Base-by-base conservation (phyloP, 2,329 filamentous ascomycete genomes). In the Mycosphaerella sp. region DNA sequence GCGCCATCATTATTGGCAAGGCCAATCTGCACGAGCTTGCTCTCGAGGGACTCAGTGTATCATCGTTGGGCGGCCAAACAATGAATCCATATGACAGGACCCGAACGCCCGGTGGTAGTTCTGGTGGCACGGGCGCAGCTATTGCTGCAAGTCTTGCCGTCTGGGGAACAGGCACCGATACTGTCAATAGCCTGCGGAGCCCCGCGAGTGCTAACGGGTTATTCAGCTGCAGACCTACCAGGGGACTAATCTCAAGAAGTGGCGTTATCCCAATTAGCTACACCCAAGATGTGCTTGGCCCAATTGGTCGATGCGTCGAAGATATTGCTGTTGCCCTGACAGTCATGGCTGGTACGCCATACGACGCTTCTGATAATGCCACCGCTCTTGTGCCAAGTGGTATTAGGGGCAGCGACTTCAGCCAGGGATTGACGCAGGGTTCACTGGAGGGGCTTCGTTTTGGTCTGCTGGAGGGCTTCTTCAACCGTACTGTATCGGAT, bases 81-180 rank as follows among this genome's bases (percentile, higher is more conserved):
- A 63, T 79, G 54, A 85, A 85, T 62, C 81, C 82, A 0, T 87
- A 88, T 57, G 82, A 87, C 63, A 64, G 70, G 1, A 74, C 73
- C 0, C 76, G 85, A n/a, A 85, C 82, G 0, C 81, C 82, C 0
- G 82, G 82, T 3, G 82, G 82, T 1, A 81, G 77, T 40, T 82
- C 79, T 27, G 81, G 81, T 9, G 82, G 82, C 0, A 81, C 79
- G 0, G 81, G 79, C 0, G 80, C 79, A 0, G 80, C 79, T 0
- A 70, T 85, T 25, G 80, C 77, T 12, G 70, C 75, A 2, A 79
- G 75, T 17, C 75, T 85, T 50, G 78, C 77, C 1, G 71, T 85
- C 0, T 71, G 81, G 41, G 62, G 62, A 10, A 64, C 64, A 9
- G 64, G 65, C 4, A 62, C 64, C n/a, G 65, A 68, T 44, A 67